Percentiles rank a stretch among this genome's conserved stretches.
These are phyloP conservation scores for Bimuria novae-zelandiae DNA, from an alignment of 2,329 filamentous ascomycete species.

Conservation along the genomic window DNA sequence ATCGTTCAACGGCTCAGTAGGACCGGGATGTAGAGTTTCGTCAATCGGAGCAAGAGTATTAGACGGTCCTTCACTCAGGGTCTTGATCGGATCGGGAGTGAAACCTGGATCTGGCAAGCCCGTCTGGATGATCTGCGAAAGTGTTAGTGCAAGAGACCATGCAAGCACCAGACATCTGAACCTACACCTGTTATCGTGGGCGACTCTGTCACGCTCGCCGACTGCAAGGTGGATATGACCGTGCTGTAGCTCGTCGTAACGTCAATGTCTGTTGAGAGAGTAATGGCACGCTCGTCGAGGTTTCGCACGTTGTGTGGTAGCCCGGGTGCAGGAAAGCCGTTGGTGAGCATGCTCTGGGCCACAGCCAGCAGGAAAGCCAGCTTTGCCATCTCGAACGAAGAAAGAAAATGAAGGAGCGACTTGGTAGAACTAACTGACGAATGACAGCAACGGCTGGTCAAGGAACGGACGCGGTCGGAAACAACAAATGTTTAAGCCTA, in stretches of 20 bases:
- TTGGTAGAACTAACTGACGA: constrained; percentile 9
- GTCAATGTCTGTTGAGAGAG: constrained; percentile 22
- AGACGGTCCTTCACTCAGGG: constrained; percentile 21
- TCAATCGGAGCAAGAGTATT: constrained; percentile 33
- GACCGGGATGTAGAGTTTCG: constrained; percentile 35
- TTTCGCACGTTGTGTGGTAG: constrained; percentile 12
- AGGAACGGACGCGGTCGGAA: constrained; percentile 19
- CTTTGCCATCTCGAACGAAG: constrained; percentile 30
- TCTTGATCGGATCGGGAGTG: constrained; percentile 31
- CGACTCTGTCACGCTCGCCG: constrained; percentile 27
- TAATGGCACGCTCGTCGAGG: constrained; percentile 29
- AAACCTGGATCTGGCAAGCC: constrained; percentile 37
- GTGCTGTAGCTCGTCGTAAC: constrained; percentile 41
- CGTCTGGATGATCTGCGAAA: constrained; percentile 34
- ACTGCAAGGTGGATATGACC: constrained; percentile 31
- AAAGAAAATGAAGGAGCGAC: constrained; percentile 17
- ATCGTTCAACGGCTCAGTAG: constrained; percentile 20
- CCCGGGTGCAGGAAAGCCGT: constrained; percentile 28
- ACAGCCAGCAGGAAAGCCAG: constrained; percentile 32
- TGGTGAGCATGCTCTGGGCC: constrained; percentile 26
- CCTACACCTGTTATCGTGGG: constrained; percentile 37
- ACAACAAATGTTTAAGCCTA: constrained; percentile 18
- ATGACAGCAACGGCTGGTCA: constrained; percentile 17
- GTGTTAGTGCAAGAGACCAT: constrained; percentile 10
- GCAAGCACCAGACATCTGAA: not conserved